Evolutionary conservation across 2,329 filamentous ascomycete genomes (phyloP).

Genomic region (Hysterium pulicare): DNA sequence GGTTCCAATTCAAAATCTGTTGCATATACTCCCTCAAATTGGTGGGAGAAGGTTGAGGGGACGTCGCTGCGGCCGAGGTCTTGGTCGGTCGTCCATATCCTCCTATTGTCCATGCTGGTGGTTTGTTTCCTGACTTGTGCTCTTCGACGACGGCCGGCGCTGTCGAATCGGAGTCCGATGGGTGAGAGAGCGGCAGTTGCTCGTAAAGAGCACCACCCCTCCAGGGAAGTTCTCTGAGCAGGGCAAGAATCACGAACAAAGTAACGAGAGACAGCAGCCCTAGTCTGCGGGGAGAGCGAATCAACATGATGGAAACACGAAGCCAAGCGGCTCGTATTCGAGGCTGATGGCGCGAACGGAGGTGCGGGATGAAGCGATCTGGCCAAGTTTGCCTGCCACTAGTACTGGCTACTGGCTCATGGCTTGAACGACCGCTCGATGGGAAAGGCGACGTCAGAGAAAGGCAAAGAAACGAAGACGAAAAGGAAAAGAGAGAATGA

Average conservation of each 20-base stretch:
- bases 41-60: constrained; percentile 13
- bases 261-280: constrained; percentile 33
- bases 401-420: too few relatives aligned
- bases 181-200: constrained; percentile 18
- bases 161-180: too few relatives aligned
- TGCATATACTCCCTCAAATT: constrained; percentile 38
- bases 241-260: constrained; percentile 29
- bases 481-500: too few relatives aligned
- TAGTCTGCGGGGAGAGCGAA: constrained; percentile 38
- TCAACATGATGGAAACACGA: constrained; percentile 21
- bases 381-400: too few relatives aligned
- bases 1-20: constrained; percentile 42
- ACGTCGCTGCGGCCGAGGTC: constrained; percentile 11
- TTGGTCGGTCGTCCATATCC: constrained; percentile 13
- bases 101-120: constrained; percentile 7
- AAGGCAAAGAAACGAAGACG: too few relatives aligned
- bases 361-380: too few relatives aligned
- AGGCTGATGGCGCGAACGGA: too few relatives aligned
- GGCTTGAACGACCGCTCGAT: too few relatives aligned
- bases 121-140: not conserved
- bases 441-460: too few relatives aligned
- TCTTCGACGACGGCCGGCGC: not conserved
- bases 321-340: too few relatives aligned
- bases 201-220: constrained; percentile 21
- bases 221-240: constrained; percentile 29